Evolutionary conservation across 352 stramenopile genomes (phyloP).

Genomic region (Saprolegnia parasitica): DNA sequence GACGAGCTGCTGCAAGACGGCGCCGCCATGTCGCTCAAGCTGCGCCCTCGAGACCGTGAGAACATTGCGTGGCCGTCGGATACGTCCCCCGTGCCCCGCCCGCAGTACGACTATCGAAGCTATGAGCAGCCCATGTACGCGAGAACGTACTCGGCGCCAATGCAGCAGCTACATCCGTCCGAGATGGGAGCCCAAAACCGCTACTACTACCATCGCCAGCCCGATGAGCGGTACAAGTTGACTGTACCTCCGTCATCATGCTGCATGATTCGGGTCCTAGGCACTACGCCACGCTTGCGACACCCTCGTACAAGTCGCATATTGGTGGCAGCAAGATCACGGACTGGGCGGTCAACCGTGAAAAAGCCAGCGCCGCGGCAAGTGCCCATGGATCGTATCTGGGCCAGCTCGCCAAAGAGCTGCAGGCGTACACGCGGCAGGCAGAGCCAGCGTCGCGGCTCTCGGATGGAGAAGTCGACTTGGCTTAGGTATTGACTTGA

Average conservation of each 20-base stretch:
- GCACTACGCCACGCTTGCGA: background rate
- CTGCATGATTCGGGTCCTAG: background rate
- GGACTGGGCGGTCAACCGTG: slow-evolving; percentile 24
- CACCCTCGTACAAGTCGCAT: slow-evolving; percentile 4
- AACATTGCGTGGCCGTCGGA: slow-evolving; percentile 14
- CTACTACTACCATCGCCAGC: background rate
- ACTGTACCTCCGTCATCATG: background rate
- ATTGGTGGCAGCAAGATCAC: slow-evolving; percentile 11
- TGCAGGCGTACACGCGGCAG: slow-evolving; percentile 17
- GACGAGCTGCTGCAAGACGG: slow-evolving; percentile 9
- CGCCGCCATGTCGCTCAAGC: slow-evolving; percentile 12
- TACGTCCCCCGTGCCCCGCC: background rate
- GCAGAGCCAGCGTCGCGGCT: background rate
- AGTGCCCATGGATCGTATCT: slow-evolving; percentile 24
- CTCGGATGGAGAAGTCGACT: slow-evolving; percentile 7
- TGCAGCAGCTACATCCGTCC: background rate
- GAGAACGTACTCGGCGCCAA: background rate
- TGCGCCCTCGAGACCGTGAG: background rate
- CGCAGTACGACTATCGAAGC: background rate
- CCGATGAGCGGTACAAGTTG: background rate
- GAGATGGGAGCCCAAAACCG: slow-evolving; percentile 1
- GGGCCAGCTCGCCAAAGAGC: slow-evolving; percentile 14
- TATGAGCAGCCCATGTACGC: background rate
- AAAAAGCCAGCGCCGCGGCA: slow-evolving; percentile 22
- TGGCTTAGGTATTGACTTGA: background rate